phyloP scores from a whole-genome alignment of 2,329 filamentous ascomycete species.

The Neonectria ditissima region DNA sequence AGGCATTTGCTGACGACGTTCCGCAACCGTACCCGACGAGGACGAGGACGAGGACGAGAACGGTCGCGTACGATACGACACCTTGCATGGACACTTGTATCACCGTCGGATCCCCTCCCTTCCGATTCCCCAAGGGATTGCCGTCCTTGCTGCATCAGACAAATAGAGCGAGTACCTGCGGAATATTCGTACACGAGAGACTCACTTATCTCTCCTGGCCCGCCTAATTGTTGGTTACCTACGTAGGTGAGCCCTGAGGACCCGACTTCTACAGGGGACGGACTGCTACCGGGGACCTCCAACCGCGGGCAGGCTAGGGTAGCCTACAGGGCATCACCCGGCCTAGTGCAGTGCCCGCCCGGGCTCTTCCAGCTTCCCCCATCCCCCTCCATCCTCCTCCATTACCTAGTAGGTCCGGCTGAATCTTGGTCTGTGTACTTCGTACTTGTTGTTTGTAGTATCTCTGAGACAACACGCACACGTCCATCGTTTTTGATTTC shows the following conservation, averaged over 20 bases:
- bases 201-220: background rate
- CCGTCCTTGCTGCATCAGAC: background rate
- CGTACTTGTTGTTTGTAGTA: no score
- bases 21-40: background rate
- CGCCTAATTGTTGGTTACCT: background rate
- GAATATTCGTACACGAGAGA: background rate
- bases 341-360: background rate
- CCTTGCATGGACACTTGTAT: background rate
- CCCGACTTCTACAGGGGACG: background rate
- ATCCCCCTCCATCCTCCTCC: background rate
- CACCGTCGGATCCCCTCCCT: background rate
- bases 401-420: no score
- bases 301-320: no score
- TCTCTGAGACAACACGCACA: conserved; percentile 6
- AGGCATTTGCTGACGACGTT: background rate
- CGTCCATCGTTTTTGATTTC: background rate
- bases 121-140: no score
- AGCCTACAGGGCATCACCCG: background rate
- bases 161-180: background rate
- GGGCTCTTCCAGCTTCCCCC: background rate
- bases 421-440: background rate
- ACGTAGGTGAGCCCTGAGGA: no score
- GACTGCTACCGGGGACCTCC: background rate
- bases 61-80: background rate
- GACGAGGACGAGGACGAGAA: no score